Evolutionary conservation across 1,284 basidiomycete species (phyloP).

Genomic region (Paramarasmius palmivorus): DNA sequence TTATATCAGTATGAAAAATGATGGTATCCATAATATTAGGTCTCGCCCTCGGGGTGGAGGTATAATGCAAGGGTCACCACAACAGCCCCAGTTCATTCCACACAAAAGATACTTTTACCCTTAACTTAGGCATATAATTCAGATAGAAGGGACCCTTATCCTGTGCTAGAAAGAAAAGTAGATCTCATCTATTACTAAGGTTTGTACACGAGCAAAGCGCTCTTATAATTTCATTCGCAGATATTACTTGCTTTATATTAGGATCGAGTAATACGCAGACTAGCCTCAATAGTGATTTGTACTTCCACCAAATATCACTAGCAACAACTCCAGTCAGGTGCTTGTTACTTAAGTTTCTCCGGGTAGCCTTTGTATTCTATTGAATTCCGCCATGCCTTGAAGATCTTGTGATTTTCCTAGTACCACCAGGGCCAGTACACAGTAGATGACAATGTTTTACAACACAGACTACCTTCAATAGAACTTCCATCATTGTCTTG

Average conservation of each 20-base stretch:
- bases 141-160: neutral
- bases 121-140: neutral
- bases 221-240: neutral
- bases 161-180: slow-evolving; percentile 1
- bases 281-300: slow-evolving; percentile 7
- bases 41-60: neutral
- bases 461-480: too few species aligned
- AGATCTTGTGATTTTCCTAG: slow-evolving; percentile 4
- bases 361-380: neutral
- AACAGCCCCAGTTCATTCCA: neutral
- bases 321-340: slow-evolving; percentile 10
- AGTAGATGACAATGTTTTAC: neutral
- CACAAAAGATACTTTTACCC: slow-evolving; percentile 4
- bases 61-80: neutral
- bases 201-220: neutral
- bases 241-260: neutral
- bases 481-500: too few species aligned
- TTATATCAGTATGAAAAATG: neutral
- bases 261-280: neutral
- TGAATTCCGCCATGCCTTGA: slow-evolving; percentile 8
- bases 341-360: neutral
- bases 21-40: slow-evolving; percentile 1
- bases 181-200: slow-evolving; percentile 8
- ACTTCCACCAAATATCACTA: slow-evolving; percentile 5
- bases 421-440: slow-evolving; percentile 5